Evolutionary conservation across 495 filamentous ascomycete species (phyloP).

Genomic region (Annulohypoxylon bovei): DNA sequence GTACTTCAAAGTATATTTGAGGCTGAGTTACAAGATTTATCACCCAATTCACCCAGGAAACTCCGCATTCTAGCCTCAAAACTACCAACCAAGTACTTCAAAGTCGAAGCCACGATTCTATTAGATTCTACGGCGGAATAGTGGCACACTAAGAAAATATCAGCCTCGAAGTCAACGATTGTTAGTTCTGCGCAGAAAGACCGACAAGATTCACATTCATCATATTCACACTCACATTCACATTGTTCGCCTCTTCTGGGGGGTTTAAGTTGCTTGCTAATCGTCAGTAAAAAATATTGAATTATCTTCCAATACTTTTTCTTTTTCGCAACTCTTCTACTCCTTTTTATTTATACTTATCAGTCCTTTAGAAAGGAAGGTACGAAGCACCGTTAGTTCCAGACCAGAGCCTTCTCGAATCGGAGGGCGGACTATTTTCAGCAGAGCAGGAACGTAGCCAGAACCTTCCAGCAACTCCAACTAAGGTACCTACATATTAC

Average conservation of each 20-base stretch:
- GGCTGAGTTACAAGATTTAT: conserved; percentile 18
- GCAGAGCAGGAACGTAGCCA: conserved; percentile 42
- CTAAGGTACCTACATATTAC: conserved; percentile 10
- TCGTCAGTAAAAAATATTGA: conserved; percentile 11
- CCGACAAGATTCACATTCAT: conserved; percentile 20
- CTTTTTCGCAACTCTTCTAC: not conserved
- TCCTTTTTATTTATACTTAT: conserved; percentile 7
- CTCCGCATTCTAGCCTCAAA: conserved; percentile 22
- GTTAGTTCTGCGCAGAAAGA: conserved; percentile 8
- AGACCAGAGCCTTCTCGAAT: conserved; percentile 41
- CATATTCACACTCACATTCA: too few relatives aligned
- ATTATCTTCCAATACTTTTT: not conserved
- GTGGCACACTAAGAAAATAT: conserved; percentile 44
- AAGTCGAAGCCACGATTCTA: conserved; percentile 46
- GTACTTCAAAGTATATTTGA: conserved; percentile 36
- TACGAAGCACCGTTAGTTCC: not conserved
- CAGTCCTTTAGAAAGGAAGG: not conserved
- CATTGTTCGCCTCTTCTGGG: not conserved
- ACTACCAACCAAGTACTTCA: conserved; percentile 34
- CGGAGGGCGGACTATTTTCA: conserved; percentile 31
- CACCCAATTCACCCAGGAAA: not conserved
- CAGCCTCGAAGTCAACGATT: conserved; percentile 37
- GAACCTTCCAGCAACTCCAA: conserved; percentile 43
- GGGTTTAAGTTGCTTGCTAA: conserved; percentile 23
- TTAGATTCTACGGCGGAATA: conserved; percentile 47